phyloP scores from a whole-genome alignment of 805 yeast species.

The Tetrapisispora nanseiensis region DNA sequence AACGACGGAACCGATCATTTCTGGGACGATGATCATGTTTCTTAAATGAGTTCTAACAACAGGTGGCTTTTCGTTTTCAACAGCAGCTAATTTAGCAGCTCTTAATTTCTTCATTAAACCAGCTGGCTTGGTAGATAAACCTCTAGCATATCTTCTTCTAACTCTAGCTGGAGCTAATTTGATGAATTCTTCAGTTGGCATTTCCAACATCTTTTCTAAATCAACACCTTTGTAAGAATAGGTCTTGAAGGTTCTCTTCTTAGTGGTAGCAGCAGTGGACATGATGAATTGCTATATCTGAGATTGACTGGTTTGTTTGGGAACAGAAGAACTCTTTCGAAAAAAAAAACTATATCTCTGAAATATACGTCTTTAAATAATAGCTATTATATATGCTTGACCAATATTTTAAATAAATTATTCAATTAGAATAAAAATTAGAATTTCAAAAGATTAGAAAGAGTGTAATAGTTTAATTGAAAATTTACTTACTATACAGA shows the following conservation, averaged over 20 bases:
- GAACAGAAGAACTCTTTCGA: too few species aligned
- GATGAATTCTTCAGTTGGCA: slow-evolving; percentile 94
- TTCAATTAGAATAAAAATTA: too few species aligned
- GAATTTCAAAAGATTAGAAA: too few species aligned
- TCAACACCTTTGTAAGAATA: slow-evolving; percentile 99
- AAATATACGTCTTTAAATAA: too few species aligned
- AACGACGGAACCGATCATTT: slow-evolving; percentile 98
- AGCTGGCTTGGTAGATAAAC: slow-evolving; percentile 90
- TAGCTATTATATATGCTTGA: too few species aligned
- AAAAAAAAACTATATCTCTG: neutral
- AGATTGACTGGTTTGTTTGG: slow-evolving; percentile 2
- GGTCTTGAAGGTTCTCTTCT: slow-evolving; percentile 90
- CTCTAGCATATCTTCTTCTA: slow-evolving; percentile 99
- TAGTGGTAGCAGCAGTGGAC: slow-evolving; percentile 32
- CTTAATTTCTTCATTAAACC: slow-evolving; percentile 95
- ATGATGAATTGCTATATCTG: slow-evolving; percentile 7
- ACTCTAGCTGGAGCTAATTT: slow-evolving; percentile 97
- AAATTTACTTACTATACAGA: too few species aligned
- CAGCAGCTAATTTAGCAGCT: slow-evolving; percentile 88
- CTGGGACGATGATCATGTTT: slow-evolving; percentile 98
- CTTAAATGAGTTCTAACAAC: slow-evolving; percentile 98
- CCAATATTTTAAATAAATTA: too few species aligned
- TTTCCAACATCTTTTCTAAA: slow-evolving; percentile 83
- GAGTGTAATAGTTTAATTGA: too few species aligned
- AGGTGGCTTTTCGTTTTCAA: slow-evolving; percentile 93